Percentiles rank a stretch among this genome's conserved stretches.
These are phyloP conservation scores for Mycena vulgaris DNA, from an alignment of 768 basidiomycete species.

Conservation along the genomic window DNA sequence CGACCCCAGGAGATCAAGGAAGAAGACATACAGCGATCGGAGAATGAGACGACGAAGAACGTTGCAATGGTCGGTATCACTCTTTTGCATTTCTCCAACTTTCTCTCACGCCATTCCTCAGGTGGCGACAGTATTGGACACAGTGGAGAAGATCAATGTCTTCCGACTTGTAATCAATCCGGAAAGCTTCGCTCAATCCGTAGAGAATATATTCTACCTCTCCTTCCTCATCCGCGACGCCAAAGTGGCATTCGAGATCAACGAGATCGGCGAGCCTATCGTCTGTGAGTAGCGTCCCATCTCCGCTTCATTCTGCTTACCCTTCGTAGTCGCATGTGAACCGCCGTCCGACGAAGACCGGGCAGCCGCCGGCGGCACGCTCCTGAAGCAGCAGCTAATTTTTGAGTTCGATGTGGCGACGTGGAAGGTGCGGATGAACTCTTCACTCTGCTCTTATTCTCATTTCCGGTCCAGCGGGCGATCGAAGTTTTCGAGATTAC, in stretches of 20 bases:
- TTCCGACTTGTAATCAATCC: slow-evolving; percentile 94
- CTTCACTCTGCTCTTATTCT: neutral
- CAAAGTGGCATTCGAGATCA: slow-evolving; percentile 80
- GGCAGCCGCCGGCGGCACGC: slow-evolving; percentile 53
- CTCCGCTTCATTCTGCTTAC: neutral
- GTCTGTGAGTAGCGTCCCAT: slow-evolving; percentile 67
- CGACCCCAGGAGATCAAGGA: slow-evolving; percentile 87
- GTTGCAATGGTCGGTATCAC: slow-evolving; percentile 73
- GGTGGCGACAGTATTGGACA: slow-evolving; percentile 3
- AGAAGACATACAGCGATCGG: slow-evolving; percentile 85
- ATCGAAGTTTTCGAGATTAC: slow-evolving; percentile 57
- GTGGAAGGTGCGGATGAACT: slow-evolving; percentile 76
- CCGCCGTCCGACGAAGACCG: slow-evolving; percentile 76
- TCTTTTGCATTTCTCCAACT: neutral
- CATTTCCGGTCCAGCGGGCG: slow-evolving; percentile 71
- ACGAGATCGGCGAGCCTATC: slow-evolving; percentile 76
- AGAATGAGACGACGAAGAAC: slow-evolving; percentile 93
- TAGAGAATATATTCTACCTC: slow-evolving; percentile 96
- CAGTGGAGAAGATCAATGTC: slow-evolving; percentile 84
- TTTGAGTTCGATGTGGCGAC: slow-evolving; percentile 92
- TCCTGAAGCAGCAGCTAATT: slow-evolving; percentile 87
- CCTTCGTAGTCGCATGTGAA: slow-evolving; percentile 69
- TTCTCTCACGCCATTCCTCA: neutral
- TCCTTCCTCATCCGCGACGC: slow-evolving; percentile 94
- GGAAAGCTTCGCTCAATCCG: slow-evolving; percentile 87